A percentile compares a stretch with the other conserved stretches of the same genome.
Conservation (phyloP, 176 grass and related monocot species). For the Triticum aestivum region DNA sequence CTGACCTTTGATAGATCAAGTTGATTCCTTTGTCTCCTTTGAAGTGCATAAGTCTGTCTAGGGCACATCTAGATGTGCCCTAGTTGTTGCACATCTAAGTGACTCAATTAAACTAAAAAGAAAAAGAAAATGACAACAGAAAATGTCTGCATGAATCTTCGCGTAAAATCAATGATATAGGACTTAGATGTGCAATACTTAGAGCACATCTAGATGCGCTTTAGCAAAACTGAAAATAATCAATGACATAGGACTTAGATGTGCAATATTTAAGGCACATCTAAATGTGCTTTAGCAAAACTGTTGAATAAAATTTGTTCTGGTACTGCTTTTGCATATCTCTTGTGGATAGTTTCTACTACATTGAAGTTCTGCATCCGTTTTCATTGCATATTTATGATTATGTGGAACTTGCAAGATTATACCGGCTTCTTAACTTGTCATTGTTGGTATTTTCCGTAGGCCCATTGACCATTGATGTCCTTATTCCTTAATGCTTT, state of each 20-base stretch:
- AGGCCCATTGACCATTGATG: neutral
- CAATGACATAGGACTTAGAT: too few relatives aligned
- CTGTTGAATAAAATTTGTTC: neutral
- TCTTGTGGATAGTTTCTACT: neutral
- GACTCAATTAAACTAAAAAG: too few relatives aligned
- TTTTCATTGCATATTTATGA: neutral
- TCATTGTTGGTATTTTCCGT: constrained; percentile 2
- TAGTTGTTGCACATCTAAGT: too few relatives aligned
- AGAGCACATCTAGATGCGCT: too few relatives aligned
- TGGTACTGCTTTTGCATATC: neutral
- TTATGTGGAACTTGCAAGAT: neutral
- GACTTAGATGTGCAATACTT: too few relatives aligned
- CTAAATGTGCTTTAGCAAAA: too few relatives aligned
- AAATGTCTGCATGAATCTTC: too few relatives aligned
- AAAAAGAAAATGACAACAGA: too few relatives aligned
- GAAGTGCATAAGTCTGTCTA: neutral
- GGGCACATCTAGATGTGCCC: too few relatives aligned
- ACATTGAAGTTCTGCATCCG: neutral
- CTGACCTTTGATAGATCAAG: neutral
- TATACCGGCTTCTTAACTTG: neutral
- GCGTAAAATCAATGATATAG: too few relatives aligned
- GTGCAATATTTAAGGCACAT: too few relatives aligned
- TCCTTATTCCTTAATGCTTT: neutral
- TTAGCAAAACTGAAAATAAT: too few relatives aligned
- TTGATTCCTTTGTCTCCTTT: neutral